phyloP scores from a whole-genome alignment of 371 early-diverging fungal species.

The Gilbertella persicaria region DNA sequence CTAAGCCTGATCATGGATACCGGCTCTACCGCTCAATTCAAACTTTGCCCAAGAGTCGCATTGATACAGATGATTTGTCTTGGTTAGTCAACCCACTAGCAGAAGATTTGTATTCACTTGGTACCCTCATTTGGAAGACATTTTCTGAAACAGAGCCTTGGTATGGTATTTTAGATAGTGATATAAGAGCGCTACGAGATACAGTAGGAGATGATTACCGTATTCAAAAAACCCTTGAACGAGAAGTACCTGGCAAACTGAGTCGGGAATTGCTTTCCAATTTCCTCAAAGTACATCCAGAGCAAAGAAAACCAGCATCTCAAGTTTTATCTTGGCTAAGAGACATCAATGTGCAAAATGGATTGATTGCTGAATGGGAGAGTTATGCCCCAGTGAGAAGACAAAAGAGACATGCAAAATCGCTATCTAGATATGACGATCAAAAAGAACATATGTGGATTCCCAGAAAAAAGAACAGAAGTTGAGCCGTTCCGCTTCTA shows the following conservation, averaged over 20 bases:
- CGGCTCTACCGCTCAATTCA: conserved; percentile 60
- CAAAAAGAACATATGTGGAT: conserved; percentile 10
- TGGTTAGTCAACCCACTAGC: conserved; percentile 56
- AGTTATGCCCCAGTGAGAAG: conserved; percentile 30
- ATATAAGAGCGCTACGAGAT: conserved; percentile 56
- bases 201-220: conserved; percentile 52
- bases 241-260: conserved; percentile 48
- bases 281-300: conserved; percentile 48
- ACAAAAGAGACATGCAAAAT: conserved; percentile 38
- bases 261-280: conserved; percentile 49
- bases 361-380: conserved; percentile 44
- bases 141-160: conserved; percentile 67
- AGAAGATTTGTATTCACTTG: conserved; percentile 68
- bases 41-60: conserved; percentile 55
- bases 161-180: conserved; percentile 63
- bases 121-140: conserved; percentile 65
- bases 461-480: conserved; percentile 2
- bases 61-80: conserved; percentile 45
- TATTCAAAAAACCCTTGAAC: conserved; percentile 50
- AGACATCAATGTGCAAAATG: conserved; percentile 21
- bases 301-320: conserved; percentile 45
- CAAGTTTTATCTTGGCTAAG: conserved; percentile 46
- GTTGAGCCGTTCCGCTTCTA: not conserved
- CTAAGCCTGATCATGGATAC: conserved; percentile 62
- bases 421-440: conserved; percentile 17